A percentile compares a stretch with the other conserved stretches of the same genome.
Evolutionary conservation across 495 filamentous ascomycete species (phyloP).

Genomic region (Pyrenopolyporus hunteri): DNA sequence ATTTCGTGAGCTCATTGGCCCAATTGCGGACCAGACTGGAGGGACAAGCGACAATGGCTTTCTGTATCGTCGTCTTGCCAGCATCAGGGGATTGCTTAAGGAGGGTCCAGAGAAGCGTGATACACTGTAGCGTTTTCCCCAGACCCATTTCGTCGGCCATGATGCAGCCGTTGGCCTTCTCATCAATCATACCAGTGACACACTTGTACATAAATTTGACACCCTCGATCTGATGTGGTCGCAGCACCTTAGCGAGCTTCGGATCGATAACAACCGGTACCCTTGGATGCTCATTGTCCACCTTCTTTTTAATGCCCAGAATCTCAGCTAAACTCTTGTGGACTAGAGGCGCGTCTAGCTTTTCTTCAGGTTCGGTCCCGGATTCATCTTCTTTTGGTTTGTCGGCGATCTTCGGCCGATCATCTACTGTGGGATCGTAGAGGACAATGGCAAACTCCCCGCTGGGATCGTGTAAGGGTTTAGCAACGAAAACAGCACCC

Average conservation of each 20-base stretch:
- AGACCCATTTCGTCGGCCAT: constrained; percentile 99
- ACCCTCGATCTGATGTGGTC: constrained; percentile 97
- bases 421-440: constrained; percentile 93
- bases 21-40: constrained; percentile 97
- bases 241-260: constrained; percentile 83
- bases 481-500: constrained; percentile 85
- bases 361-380: constrained; percentile 56
- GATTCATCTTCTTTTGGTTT: constrained; percentile 59
- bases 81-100: constrained; percentile 94
- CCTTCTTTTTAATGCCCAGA: constrained; percentile 88
- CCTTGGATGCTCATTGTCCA: constrained; percentile 77
- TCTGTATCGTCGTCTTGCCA: constrained; percentile 91
- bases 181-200: constrained; percentile 91
- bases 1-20: constrained; percentile 95
- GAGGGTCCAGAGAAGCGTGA: constrained; percentile 88
- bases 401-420: constrained; percentile 65
- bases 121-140: constrained; percentile 83
- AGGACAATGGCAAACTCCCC: constrained; percentile 97
- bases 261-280: constrained; percentile 99
- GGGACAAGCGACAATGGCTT: constrained; percentile 98
- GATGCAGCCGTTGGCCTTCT: constrained; percentile 95
- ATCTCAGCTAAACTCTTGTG: constrained; percentile 97
- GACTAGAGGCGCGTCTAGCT: constrained; percentile 79
- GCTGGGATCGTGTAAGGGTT: constrained; percentile 90
- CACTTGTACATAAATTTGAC: constrained; percentile 97